These are phyloP conservation scores for Xylaria sp. DNA, from an alignment of 2,329 filamentous ascomycete genomes.

Conservation along the genomic window DNA sequence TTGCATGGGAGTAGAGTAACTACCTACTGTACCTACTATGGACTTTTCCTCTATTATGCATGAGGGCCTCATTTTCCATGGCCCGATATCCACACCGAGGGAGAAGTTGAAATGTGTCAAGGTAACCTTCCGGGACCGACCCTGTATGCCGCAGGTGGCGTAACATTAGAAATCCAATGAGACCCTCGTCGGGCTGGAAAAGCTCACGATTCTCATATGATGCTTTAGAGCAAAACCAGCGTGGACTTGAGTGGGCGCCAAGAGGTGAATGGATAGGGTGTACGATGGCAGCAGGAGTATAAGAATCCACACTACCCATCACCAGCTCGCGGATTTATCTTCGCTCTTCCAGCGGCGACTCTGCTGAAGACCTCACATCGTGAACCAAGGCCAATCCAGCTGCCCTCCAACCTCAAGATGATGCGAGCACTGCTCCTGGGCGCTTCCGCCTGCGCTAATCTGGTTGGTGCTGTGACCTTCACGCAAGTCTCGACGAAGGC, in stretches of 20 bases:
- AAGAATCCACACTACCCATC: neutral
- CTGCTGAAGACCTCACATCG: neutral
- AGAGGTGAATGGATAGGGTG: neutral
- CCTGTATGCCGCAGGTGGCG: slow-evolving; percentile 13
- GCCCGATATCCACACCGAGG: neutral
- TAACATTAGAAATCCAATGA: slow-evolving; percentile 13
- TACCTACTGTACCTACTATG: neutral
- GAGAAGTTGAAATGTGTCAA: slow-evolving; percentile 6
- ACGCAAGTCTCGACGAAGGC: slow-evolving; percentile 36
- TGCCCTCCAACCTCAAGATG: slow-evolving; percentile 24
- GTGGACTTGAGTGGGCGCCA: neutral
- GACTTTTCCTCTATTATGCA: neutral
- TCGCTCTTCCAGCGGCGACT: slow-evolving; percentile 8
- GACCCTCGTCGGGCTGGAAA: slow-evolving; percentile 5
- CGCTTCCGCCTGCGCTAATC: slow-evolving; percentile 28
- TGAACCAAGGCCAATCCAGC: neutral
- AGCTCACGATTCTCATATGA: slow-evolving; percentile 8
- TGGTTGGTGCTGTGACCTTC: slow-evolving; percentile 36
- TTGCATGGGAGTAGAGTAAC: neutral
- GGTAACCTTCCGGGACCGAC: slow-evolving; percentile 7
- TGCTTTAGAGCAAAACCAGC: neutral
- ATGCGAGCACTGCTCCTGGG: slow-evolving; percentile 32
- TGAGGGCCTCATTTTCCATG: neutral
- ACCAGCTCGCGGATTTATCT: neutral
- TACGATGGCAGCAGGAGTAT: slow-evolving; percentile 1